Conservation (phyloP, 208 protist species). For the Phytomonas sp. region DNA sequence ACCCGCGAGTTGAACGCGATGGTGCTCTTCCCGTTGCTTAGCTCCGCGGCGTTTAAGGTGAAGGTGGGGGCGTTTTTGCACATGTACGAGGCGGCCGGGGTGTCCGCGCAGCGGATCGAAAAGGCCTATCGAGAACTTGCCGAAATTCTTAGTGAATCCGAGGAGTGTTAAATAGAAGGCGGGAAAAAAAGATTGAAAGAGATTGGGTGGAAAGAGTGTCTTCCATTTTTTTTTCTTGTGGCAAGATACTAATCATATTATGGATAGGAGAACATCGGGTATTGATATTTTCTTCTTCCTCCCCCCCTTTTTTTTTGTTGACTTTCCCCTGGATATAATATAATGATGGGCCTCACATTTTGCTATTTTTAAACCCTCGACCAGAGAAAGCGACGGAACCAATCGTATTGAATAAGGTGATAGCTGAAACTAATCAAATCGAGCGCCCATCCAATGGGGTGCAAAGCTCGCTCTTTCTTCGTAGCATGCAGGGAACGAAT, state of each 20-base stretch:
- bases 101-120: conserved; percentile 38
- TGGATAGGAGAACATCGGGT: neutral
- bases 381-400: neutral
- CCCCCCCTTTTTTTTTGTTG: conserved; percentile 15
- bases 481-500: no score
- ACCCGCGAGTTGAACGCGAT: conserved; percentile 47
- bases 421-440: neutral
- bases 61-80: conserved; percentile 66
- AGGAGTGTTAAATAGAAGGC: conserved; percentile 24
- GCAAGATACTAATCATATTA: neutral
- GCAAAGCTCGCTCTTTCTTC: neutral
- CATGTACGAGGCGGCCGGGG: conserved; percentile 65
- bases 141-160: conserved; percentile 30
- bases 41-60: conserved; percentile 74
- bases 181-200: conserved; percentile 9
- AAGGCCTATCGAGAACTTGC: conserved; percentile 61
- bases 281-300: conserved; percentile 13
- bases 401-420: neutral
- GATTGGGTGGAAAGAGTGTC: neutral
- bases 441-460: neutral
- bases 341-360: neutral
- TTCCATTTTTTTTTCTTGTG: neutral
- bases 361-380: neutral
- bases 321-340: neutral
- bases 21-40: conserved; percentile 66